These are phyloP conservation scores for Aspergillaceae sp. DNA, from an alignment of 2,329 filamentous ascomycete genomes.

Conservation along the genomic window DNA sequence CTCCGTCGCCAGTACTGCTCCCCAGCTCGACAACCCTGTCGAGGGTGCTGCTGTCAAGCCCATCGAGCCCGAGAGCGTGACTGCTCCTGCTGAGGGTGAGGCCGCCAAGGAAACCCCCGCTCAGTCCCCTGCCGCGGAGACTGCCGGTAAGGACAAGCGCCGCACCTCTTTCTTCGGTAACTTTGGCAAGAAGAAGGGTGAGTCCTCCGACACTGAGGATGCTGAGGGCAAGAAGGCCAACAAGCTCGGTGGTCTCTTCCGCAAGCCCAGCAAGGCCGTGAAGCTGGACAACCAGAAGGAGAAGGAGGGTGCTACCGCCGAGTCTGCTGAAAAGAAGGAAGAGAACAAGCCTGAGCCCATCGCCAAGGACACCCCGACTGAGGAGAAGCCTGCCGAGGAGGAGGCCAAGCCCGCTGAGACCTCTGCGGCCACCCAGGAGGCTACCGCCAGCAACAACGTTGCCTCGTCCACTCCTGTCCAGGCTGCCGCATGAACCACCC, in stretches of 20 bases:
- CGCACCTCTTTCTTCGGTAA: slow-evolving; percentile 48
- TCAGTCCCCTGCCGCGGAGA: slow-evolving; percentile 23
- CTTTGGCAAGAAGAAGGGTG: slow-evolving; percentile 43
- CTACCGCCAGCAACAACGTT: slow-evolving; percentile 28
- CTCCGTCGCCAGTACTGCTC: slow-evolving; percentile 41
- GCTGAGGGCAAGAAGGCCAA: slow-evolving; percentile 38
- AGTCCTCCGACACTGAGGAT: slow-evolving; percentile 40
- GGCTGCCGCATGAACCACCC: slow-evolving; percentile 35
- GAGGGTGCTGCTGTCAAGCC: slow-evolving; percentile 31
- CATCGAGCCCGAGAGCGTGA: slow-evolving; percentile 34
- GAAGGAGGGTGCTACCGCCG: slow-evolving; percentile 20
- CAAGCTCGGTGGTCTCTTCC: slow-evolving; percentile 42
- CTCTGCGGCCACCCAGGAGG: slow-evolving; percentile 17
- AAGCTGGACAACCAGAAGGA: slow-evolving; percentile 35
- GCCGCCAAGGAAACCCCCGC: slow-evolving; percentile 24
- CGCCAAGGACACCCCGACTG: slow-evolving; percentile 16
- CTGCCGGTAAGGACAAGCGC: slow-evolving; percentile 39
- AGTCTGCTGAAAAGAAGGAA: slow-evolving; percentile 28
- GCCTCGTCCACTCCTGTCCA: slow-evolving; percentile 29
- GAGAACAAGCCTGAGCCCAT: slow-evolving; percentile 15
- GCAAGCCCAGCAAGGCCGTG: slow-evolving; percentile 41
- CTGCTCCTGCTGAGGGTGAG: slow-evolving; percentile 36
- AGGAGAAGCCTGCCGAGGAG: slow-evolving; percentile 13
- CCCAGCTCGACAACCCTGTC: slow-evolving; percentile 40
- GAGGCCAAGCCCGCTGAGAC: slow-evolving; percentile 21